Percentiles rank a stretch among this genome's conserved stretches.
phyloP scores from a whole-genome alignment of 2,329 filamentous ascomycete genomes.

The Emergomyces orientalis region DNA sequence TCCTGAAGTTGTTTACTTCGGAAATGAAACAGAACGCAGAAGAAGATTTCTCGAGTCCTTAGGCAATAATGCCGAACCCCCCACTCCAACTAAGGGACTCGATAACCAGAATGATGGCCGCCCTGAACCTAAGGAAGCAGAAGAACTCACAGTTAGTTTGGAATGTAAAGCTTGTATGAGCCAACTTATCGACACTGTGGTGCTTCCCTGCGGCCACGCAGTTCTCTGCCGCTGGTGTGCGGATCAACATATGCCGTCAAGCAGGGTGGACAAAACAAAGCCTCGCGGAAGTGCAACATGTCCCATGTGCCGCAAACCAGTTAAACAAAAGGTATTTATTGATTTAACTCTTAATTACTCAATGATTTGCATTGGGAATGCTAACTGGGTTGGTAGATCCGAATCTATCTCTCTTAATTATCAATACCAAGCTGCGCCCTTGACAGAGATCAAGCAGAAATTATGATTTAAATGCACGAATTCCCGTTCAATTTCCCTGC shows the following conservation, averaged over 20 bases:
- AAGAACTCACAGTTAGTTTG: slow-evolving; percentile 42
- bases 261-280: slow-evolving; percentile 27
- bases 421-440: not conserved
- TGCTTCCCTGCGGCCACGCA: slow-evolving; percentile 47
- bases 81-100: slow-evolving; percentile 25
- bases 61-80: not conserved
- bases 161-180: slow-evolving; percentile 47
- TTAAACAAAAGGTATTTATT: slow-evolving; percentile 22
- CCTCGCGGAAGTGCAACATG: slow-evolving; percentile 18
- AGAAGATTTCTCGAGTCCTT: not conserved
- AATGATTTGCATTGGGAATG: not conserved
- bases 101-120: slow-evolving; percentile 39
- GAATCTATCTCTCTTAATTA: slow-evolving; percentile 9
- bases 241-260: slow-evolving; percentile 40
- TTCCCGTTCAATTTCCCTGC: not conserved
- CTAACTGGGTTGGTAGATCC: slow-evolving; percentile 7
- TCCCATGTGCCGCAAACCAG: slow-evolving; percentile 23
- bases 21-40: not conserved
- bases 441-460: not conserved
- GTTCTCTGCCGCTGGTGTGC: slow-evolving; percentile 49
- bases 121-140: slow-evolving; percentile 40
- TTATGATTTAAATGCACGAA: not conserved
- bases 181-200: slow-evolving; percentile 44
- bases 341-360: not conserved
- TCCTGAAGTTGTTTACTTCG: not conserved